Conservation (phyloP, 371 early-diverging fungal genomes). For the Conidiobolus incongruus region DNA sequence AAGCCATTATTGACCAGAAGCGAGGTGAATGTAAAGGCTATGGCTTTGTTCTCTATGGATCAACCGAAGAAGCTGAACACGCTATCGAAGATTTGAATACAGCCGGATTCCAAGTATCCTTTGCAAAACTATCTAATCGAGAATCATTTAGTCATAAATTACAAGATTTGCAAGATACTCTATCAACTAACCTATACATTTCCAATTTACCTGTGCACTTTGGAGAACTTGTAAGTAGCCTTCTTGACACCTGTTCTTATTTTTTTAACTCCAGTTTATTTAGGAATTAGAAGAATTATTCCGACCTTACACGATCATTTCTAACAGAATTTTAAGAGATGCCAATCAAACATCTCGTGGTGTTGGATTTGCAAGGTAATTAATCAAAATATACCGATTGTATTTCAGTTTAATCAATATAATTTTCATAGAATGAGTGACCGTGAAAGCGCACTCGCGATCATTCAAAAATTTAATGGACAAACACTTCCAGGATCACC, state of each 20-base stretch:
- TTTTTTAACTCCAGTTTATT: background rate
- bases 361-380: constrained; percentile 56
- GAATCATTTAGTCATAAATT: constrained; percentile 58
- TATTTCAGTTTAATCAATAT: background rate
- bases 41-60: constrained; percentile 78
- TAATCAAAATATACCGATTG: background rate
- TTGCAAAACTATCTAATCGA: constrained; percentile 28
- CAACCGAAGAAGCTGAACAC: constrained; percentile 28
- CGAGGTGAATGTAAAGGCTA: constrained; percentile 72
- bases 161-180: constrained; percentile 47
- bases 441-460: constrained; percentile 31
- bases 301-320: constrained; percentile 33
- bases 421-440: constrained; percentile 28
- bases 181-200: constrained; percentile 60
- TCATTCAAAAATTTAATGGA: constrained; percentile 46
- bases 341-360: constrained; percentile 32
- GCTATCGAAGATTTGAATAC: constrained; percentile 48
- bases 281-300: constrained; percentile 39
- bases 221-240: constrained; percentile 30
- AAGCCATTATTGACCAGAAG: constrained; percentile 57
- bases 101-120: constrained; percentile 41
- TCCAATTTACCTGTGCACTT: constrained; percentile 55
- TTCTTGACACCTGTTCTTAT: constrained; percentile 1
- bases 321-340: constrained; percentile 48
- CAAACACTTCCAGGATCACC: constrained; percentile 28